phyloP scores from a whole-genome alignment of 345 rosid species.

The Lepidium africanum region DNA sequence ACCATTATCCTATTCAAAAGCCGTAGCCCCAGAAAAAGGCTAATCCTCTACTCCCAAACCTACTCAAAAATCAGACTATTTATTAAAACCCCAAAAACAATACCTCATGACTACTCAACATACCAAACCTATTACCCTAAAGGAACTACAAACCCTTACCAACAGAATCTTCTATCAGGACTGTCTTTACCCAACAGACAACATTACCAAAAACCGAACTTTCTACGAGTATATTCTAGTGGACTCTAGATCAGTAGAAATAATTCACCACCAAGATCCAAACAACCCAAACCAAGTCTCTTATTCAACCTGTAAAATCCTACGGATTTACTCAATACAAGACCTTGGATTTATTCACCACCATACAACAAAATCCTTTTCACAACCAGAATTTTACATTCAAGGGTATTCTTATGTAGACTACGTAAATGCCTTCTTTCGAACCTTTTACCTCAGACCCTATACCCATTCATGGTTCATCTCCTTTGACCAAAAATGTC shows the following conservation, averaged over 20 bases:
- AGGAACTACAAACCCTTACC: neutral
- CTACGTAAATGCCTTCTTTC: too few species aligned
- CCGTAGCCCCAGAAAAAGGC: neutral
- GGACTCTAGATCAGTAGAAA: neutral
- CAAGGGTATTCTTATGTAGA: too few species aligned
- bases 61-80: neutral
- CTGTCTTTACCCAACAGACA: neutral
- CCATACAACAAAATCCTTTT: too few species aligned
- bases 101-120: neutral
- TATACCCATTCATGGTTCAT: too few species aligned
- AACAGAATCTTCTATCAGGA: neutral
- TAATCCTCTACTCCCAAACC: too few species aligned
- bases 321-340: too few species aligned
- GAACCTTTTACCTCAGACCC: too few species aligned
- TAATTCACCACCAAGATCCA: neutral
- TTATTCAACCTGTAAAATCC: neutral
- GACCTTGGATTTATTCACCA: too few species aligned
- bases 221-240: neutral
- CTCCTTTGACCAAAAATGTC: too few species aligned
- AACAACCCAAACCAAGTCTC: neutral
- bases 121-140: neutral
- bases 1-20: neutral
- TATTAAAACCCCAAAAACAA: neutral
- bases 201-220: neutral
- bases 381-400: too few species aligned